Evolutionary conservation across 129 eudicot genomes (phyloP).

Genomic region (Flaveria bidentis): DNA sequence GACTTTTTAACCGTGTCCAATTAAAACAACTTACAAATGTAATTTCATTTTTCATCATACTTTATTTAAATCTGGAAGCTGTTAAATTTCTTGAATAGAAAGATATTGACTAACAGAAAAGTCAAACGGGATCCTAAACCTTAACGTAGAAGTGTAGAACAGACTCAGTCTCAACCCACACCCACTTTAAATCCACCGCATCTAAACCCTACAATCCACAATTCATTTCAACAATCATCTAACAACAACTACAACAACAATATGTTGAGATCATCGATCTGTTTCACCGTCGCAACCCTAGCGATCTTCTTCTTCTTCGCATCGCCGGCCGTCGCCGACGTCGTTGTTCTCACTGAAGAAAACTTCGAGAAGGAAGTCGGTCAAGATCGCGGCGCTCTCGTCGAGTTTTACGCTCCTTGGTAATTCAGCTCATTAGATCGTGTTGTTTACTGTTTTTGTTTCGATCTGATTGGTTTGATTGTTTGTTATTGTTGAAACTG

Average conservation of each 20-base stretch:
- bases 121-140: constrained; percentile 18
- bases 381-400: constrained; percentile 92
- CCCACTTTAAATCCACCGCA: constrained; percentile 17
- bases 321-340: constrained; percentile 64
- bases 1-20: neutral
- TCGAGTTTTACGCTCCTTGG: constrained; percentile 99
- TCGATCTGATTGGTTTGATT: constrained; percentile 20
- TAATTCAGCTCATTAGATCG: constrained; percentile 24
- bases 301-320: constrained; percentile 41
- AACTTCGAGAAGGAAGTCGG: constrained; percentile 95
- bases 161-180: constrained; percentile 28
- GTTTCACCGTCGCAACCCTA: constrained; percentile 43
- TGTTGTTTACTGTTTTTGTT: neutral
- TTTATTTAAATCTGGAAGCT: neutral
- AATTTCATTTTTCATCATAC: neutral
- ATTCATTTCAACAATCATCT: neutral
- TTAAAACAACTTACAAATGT: neutral
- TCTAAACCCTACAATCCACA: constrained; percentile 1
- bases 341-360: constrained; percentile 78
- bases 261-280: constrained; percentile 49
- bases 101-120: constrained; percentile 27
- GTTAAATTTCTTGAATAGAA: constrained; percentile 19
- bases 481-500: constrained; percentile 1
- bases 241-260: neutral
- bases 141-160: constrained; percentile 31